Base-by-base conservation (phyloP, 139 green algal species). In the Edaphochlamys debaryana region DNA sequence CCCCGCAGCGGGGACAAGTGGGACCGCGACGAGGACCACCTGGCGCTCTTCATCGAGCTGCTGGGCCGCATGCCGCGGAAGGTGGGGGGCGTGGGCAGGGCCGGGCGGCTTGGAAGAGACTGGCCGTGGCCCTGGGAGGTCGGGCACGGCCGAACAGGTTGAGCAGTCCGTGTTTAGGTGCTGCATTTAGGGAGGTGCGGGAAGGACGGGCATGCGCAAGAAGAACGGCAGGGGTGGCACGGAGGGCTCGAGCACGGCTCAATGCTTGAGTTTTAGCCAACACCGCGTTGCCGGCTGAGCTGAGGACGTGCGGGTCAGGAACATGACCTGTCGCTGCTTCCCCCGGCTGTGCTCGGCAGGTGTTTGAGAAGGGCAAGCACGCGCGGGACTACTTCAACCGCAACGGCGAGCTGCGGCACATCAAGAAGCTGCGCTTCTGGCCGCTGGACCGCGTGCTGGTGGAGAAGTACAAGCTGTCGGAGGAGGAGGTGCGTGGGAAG, bases 11-110 rank as follows among this genome's bases (percentile, higher is more conserved):
- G 93, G 19, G 77, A 93, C 29, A 85, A 91, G 58, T 97, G 94
- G 69, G 85, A 87, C 66, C 93, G 98, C 56, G 98, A 99, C 85
- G 97, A 99, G 87, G 97, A 99, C 89, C 97, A 99, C 87, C 87
- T 99, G 32, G 97, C 97, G 45, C 94, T 99, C 75, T 97, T 99
- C 90, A 96, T 98, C 30, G 97, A 99, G 93, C 92, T 99, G 74
- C 91, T 99, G 80, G 96, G 96, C 0, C 76, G 80, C 29, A 95
- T 98, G 82, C 96, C 97, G 3, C 90, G 88, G 42, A 93, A 88
- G 87, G 87, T 92, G 40, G 0, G 72, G 50, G 62, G 25, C 6
- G n/a, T 37, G 29, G 4, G 60, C 3, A 25, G 3, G 60, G 11
- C 25, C 2, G 34, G 48, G 32, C 79, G 66, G 77, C 48, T 45